phyloP scores from a whole-genome alignment of 2,329 filamentous ascomycete species.

The Trichoderma simmonsii region DNA sequence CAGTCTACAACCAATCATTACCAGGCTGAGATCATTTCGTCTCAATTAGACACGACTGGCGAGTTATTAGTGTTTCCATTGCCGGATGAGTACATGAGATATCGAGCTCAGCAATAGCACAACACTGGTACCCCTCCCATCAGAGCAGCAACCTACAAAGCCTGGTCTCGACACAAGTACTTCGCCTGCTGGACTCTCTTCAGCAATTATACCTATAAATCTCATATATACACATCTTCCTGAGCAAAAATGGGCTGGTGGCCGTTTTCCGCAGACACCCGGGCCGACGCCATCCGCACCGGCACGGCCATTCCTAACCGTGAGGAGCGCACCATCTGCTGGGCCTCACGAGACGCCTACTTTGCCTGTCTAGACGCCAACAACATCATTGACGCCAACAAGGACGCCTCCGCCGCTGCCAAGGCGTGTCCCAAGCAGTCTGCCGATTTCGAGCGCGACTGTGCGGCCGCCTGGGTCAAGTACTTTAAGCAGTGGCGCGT shows the following conservation, averaged over 20 bases:
- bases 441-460: slow-evolving; percentile 73
- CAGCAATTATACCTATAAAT: not conserved
- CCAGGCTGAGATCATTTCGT: not conserved
- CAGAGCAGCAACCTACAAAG: not conserved
- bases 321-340: slow-evolving; percentile 77
- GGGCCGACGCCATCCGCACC: slow-evolving; percentile 53
- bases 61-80: not conserved
- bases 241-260: slow-evolving; percentile 42
- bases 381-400: slow-evolving; percentile 68
- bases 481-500: slow-evolving; percentile 98
- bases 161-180: not conserved
- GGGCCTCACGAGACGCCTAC: slow-evolving; percentile 84
- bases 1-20: not conserved
- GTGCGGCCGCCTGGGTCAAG: slow-evolving; percentile 89
- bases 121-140: not conserved
- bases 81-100: not conserved
- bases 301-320: slow-evolving; percentile 77
- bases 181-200: not conserved
- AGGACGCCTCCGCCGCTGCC: slow-evolving; percentile 39
- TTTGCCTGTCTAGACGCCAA: slow-evolving; percentile 83
- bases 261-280: slow-evolving; percentile 45
- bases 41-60: not conserved
- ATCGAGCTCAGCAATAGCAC: not conserved
- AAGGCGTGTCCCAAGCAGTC: slow-evolving; percentile 41
- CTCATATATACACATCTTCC: not conserved